A percentile compares a stretch with the other conserved stretches of the same genome.
Conservation (phyloP, 2,329 filamentous ascomycete species). For the Emmonsiellopsis sp. region DNA sequence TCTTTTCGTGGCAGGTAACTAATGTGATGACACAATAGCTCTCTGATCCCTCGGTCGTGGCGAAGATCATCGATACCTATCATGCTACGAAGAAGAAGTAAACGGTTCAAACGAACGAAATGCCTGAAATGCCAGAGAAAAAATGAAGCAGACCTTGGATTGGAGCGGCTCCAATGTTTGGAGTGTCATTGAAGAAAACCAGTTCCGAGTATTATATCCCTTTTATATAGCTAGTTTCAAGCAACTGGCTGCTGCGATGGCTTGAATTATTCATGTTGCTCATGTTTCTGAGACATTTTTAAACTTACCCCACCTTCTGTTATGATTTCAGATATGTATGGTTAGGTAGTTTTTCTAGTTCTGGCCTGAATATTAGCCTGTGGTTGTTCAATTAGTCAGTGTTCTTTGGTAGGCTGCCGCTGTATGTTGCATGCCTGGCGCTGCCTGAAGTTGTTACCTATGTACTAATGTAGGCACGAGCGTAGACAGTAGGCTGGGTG, state of each 20-base stretch:
- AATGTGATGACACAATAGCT: constrained; percentile 44
- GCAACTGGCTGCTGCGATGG: too few species aligned
- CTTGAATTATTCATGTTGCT: background rate
- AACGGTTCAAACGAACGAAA: constrained; percentile 3
- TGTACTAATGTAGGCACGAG: too few species aligned
- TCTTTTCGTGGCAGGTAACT: background rate
- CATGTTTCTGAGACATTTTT: background rate
- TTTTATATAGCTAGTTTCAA: background rate
- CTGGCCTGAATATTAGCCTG: background rate
- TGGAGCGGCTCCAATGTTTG: background rate
- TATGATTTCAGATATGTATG: constrained; percentile 1
- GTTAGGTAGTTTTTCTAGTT: background rate
- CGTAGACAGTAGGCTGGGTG: too few species aligned
- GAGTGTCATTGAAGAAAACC: background rate
- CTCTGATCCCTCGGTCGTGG: constrained; percentile 80
- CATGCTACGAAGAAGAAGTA: constrained; percentile 43
- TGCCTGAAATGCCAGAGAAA: background rate
- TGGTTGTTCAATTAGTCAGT: background rate
- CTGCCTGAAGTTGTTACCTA: too few species aligned
- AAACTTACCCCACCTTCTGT: background rate
- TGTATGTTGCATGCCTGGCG: too few species aligned
- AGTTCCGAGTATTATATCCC: background rate
- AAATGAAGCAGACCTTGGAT: background rate
- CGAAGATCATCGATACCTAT: constrained; percentile 78
- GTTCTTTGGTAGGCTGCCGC: background rate